Conservation (phyloP, 164 flowering plant genomes). For the Brasenia schreberi region DNA sequence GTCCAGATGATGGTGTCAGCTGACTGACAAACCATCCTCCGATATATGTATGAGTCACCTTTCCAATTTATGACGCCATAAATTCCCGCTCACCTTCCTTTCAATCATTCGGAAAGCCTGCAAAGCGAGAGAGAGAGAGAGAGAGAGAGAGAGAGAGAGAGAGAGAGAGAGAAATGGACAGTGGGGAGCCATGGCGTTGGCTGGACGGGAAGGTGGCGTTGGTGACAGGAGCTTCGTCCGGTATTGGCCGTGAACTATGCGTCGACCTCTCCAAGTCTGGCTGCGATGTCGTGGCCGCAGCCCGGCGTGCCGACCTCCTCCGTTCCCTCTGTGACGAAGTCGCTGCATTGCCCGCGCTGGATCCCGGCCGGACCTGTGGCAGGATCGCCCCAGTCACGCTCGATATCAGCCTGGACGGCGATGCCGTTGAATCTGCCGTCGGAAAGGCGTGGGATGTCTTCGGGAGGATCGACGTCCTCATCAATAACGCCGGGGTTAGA, state of each 20-base stretch:
- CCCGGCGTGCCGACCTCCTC: slow-evolving; percentile 52
- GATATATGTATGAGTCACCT: too few species aligned
- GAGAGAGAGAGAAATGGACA: background rate
- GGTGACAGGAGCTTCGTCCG: slow-evolving; percentile 77
- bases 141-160: too few species aligned
- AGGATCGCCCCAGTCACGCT: slow-evolving; percentile 20
- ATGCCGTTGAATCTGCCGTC: slow-evolving; percentile 26
- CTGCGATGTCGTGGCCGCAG: slow-evolving; percentile 58
- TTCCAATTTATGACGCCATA: too few species aligned
- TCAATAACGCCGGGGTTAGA: slow-evolving; percentile 63
- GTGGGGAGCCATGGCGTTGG: slow-evolving; percentile 32
- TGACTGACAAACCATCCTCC: too few species aligned
- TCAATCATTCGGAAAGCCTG: too few species aligned
- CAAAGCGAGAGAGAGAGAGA: too few species aligned
- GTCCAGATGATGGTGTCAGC: too few species aligned
- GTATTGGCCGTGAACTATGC: slow-evolving; percentile 57
- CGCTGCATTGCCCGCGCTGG: slow-evolving; percentile 9
- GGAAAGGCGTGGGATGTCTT: slow-evolving; percentile 50
- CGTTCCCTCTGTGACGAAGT: slow-evolving; percentile 55
- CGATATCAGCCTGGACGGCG: slow-evolving; percentile 33
- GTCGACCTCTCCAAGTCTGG: slow-evolving; percentile 54
- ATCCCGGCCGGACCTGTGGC: background rate
- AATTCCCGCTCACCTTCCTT: too few species aligned
- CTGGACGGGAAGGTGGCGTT: slow-evolving; percentile 38
- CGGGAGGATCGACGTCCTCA: slow-evolving; percentile 9